Conservation (phyloP, 352 stramenopile species). For the Phytopythium sindhum region DNA sequence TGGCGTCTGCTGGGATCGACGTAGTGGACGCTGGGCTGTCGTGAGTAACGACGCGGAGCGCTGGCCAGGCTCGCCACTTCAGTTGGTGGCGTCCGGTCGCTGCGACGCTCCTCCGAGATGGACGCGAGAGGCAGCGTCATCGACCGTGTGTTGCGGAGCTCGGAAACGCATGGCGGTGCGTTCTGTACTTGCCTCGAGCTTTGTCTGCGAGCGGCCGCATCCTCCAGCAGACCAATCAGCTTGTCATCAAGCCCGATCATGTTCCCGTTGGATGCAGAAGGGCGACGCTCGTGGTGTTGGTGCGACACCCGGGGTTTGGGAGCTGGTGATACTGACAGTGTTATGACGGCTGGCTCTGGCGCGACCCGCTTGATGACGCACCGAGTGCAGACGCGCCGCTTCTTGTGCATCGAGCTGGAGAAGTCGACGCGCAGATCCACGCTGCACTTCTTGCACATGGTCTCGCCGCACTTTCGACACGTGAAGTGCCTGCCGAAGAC, state of each 20-base stretch:
- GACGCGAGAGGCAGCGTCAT: slow-evolving; percentile 3
- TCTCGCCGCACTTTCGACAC: slow-evolving; percentile 18
- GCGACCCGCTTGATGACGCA: slow-evolving; percentile 9
- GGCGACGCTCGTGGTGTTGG: neutral
- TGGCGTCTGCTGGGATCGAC: neutral
- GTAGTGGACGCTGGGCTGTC: neutral
- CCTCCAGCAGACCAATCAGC: slow-evolving; percentile 1
- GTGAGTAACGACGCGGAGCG: neutral
- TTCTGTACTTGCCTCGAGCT: neutral
- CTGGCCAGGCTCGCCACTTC: neutral
- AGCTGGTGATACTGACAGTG: neutral
- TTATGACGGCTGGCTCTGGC: neutral
- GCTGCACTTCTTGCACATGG: slow-evolving; percentile 17
- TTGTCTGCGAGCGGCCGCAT: neutral
- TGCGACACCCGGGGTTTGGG: neutral
- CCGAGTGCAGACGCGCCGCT: slow-evolving; percentile 13
- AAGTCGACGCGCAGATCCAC: slow-evolving; percentile 8
- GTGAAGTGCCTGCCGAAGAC: slow-evolving; percentile 11
- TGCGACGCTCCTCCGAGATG: slow-evolving; percentile 1
- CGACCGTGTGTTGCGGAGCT: neutral
- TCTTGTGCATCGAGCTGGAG: slow-evolving; percentile 6
- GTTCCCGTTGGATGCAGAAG: neutral
- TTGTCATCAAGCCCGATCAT: neutral
- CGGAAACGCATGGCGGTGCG: neutral
- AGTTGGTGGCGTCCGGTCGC: neutral